phyloP scores from a whole-genome alignment of 441 rosid species.

The Aquilaria agallochum region DNA sequence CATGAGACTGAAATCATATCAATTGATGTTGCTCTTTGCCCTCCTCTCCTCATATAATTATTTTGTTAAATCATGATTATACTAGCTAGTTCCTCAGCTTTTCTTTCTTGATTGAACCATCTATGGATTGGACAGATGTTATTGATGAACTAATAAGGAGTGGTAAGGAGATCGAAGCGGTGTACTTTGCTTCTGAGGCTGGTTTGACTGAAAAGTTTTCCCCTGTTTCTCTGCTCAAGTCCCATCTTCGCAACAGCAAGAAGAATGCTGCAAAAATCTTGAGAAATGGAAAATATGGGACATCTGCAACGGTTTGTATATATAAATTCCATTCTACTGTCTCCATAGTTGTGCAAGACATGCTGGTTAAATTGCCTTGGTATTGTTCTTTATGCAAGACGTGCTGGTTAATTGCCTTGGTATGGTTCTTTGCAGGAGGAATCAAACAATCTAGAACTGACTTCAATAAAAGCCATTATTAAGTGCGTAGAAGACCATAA shows the following conservation, averaged over 20 bases:
- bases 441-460: constrained; percentile 40
- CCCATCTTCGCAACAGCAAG: constrained; percentile 34
- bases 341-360: neutral
- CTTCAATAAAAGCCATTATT: constrained; percentile 42
- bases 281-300: constrained; percentile 33
- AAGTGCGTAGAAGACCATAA: constrained; percentile 61
- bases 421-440: constrained; percentile 36
- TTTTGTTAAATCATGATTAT: neutral
- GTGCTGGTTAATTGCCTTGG: neutral
- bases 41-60: too few species aligned
- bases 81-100: neutral
- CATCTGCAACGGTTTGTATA: constrained; percentile 32
- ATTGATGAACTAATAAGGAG: constrained; percentile 46
- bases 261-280: constrained; percentile 29
- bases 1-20: too few species aligned
- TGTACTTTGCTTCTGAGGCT: constrained; percentile 48
- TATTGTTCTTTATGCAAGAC: constrained; percentile 1
- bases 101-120: constrained; percentile 8
- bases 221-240: constrained; percentile 44
- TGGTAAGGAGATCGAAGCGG: constrained; percentile 59
- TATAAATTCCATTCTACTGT: neutral
- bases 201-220: constrained; percentile 48
- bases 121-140: constrained; percentile 28
- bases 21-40: too few species aligned
- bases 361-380: neutral